Conservation (phyloP, 768 basidiomycete species). For the Hypholoma fasciculare region DNA sequence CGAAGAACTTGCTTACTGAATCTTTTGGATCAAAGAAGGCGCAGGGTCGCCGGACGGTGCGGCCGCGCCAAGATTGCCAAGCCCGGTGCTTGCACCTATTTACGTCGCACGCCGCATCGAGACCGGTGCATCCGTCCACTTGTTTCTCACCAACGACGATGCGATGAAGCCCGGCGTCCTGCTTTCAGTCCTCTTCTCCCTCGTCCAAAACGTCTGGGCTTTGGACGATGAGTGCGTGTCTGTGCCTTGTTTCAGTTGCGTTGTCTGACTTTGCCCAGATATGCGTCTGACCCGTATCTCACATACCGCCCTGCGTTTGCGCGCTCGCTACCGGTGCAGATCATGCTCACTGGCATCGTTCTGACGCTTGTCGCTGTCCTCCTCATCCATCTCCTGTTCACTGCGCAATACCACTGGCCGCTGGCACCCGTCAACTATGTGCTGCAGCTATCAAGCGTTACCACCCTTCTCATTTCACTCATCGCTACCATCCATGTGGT, state of each 20-base stretch:
- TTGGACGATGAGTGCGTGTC: not conserved
- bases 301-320: conserved; percentile 77
- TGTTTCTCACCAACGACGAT: not conserved
- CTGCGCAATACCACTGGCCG: conserved; percentile 94
- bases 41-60: not conserved
- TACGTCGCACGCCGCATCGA: not conserved
- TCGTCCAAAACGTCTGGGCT: not conserved
- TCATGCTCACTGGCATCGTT: conserved; percentile 82
- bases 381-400: conserved; percentile 91
- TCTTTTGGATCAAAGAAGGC: not conserved
- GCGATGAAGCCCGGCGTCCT: not conserved
- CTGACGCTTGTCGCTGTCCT: conserved; percentile 84
- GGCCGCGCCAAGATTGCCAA: not conserved
- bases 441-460: conserved; percentile 84
- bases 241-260: too few relatives aligned
- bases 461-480: conserved; percentile 75
- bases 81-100: conserved; percentile 1
- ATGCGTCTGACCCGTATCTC: conserved; percentile 70
- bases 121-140: not conserved
- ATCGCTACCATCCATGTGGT: conserved; percentile 79
- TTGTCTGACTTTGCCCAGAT: not conserved
- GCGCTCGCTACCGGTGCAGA: conserved; percentile 88
- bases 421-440: conserved; percentile 91
- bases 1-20: not conserved
- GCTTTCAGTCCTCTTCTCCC: not conserved